Conservation (phyloP, 306 rosid genomes). For the Elaeagnus macrophylla region DNA sequence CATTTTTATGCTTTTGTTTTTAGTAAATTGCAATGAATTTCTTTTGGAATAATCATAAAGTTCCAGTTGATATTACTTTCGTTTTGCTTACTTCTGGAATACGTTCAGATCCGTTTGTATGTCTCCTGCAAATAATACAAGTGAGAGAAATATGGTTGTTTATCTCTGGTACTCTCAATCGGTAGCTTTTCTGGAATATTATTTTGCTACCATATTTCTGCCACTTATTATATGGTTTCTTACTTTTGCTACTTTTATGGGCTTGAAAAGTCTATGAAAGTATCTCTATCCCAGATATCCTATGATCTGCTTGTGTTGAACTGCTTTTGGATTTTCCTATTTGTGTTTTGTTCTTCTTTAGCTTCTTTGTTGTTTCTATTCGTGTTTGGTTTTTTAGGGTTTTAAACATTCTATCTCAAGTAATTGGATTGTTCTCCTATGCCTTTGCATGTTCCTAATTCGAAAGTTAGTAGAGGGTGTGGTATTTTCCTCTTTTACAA, state of each 20-base stretch:
- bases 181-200: constrained; percentile 4
- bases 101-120: too few relatives aligned
- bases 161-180: not conserved
- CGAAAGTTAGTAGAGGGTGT: too few relatives aligned
- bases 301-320: constrained; percentile 3
- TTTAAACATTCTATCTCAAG: too few relatives aligned
- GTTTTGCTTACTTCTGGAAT: too few relatives aligned
- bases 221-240: not conserved
- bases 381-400: too few relatives aligned
- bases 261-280: not conserved
- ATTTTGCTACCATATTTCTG: not conserved
- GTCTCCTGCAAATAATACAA: not conserved
- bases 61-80: too few relatives aligned
- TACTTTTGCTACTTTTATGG: constrained; percentile 1
- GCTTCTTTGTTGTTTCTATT: too few relatives aligned
- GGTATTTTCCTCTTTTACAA: too few relatives aligned
- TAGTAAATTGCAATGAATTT: not conserved
- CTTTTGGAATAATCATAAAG: not conserved
- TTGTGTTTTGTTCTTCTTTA: too few relatives aligned
- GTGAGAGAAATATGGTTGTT: not conserved
- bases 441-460: too few relatives aligned
- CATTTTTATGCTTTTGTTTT: not conserved
- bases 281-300: not conserved
- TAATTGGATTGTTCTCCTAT: too few relatives aligned
- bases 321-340: not conserved